Percentiles rank a stretch among this genome's conserved stretches.
Evolutionary conservation across 2,329 filamentous ascomycete genomes (phyloP).

Genomic region (Cyphellophora europaea): DNA sequence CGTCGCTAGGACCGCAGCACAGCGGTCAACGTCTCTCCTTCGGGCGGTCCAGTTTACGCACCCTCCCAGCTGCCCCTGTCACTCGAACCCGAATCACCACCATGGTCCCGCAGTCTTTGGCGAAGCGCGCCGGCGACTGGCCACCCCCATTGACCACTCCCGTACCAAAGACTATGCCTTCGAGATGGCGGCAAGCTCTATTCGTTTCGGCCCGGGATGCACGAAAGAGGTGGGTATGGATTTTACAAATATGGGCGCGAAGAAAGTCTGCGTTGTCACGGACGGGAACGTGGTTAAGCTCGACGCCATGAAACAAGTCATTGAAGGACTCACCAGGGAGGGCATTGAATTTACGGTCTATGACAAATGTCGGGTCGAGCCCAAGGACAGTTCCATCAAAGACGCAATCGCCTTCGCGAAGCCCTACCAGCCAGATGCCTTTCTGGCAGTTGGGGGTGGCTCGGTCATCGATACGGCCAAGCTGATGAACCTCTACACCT

Average conservation of each 20-base stretch:
- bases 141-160: constrained; percentile 64
- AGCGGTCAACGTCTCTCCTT: constrained; percentile 51
- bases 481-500: constrained; percentile 93
- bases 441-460: constrained; percentile 84
- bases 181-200: constrained; percentile 93
- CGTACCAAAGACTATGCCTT: constrained; percentile 94
- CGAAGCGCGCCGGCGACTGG: constrained; percentile 53
- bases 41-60: constrained; percentile 87
- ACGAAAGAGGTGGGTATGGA: constrained; percentile 99
- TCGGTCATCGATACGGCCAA: constrained; percentile 98
- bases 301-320: constrained; percentile 80
- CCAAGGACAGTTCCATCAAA: constrained; percentile 88
- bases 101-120: constrained; percentile 36
- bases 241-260: constrained; percentile 79
- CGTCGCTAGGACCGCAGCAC: constrained; percentile 36
- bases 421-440: constrained; percentile 73
- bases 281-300: constrained; percentile 73
- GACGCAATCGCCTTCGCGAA: constrained; percentile 84
- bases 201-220: constrained; percentile 85
- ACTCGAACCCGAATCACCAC: constrained; percentile 77
- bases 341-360: constrained; percentile 75
- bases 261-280: constrained; percentile 85
- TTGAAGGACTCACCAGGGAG: constrained; percentile 68
- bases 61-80: constrained; percentile 82
- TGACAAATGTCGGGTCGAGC: constrained; percentile 73